phyloP scores from a whole-genome alignment of 208 protist genomes.

The Acanthamoeba sp. region DNA sequence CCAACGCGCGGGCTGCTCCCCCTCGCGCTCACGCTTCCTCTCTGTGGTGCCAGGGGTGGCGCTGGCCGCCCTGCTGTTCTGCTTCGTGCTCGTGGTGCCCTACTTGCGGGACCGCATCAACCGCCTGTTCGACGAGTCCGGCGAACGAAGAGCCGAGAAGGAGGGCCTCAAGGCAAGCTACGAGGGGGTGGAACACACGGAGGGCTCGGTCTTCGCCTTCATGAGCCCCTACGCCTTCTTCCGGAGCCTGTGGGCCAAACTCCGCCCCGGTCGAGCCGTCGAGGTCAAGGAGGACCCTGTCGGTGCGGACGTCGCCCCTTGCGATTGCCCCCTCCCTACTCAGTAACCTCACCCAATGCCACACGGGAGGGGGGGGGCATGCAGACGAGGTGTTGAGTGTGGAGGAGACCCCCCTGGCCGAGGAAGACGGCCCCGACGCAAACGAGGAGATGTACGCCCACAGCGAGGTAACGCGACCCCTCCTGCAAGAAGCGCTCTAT shows the following conservation, averaged over 20 bases:
- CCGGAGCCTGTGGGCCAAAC: neutral
- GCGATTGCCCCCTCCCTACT: too few species aligned
- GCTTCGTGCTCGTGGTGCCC: neutral
- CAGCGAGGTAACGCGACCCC: neutral
- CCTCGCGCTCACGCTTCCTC: neutral
- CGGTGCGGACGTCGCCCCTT: too few species aligned
- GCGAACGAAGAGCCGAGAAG: neutral
- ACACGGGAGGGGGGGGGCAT: too few species aligned
- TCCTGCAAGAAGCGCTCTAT: neutral
- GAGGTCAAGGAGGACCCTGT: neutral
- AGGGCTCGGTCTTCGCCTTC: neutral
- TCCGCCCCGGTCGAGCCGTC: neutral
- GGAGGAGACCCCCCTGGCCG: neutral
- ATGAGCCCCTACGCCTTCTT: neutral
- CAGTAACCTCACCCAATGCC: too few species aligned
- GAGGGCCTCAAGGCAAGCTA: too few species aligned
- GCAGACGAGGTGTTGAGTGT: neutral
- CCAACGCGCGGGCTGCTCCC: too few species aligned
- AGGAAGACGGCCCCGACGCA: neutral
- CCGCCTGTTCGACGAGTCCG: neutral
- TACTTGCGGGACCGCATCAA: neutral
- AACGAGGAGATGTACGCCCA: slow-evolving; percentile 53
- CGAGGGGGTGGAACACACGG: neutral
- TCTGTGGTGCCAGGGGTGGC: neutral
- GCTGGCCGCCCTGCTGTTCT: neutral